Evolutionary conservation across 202 grass and related monocot genomes (phyloP).

Genomic region (Digitaria exilis): DNA sequence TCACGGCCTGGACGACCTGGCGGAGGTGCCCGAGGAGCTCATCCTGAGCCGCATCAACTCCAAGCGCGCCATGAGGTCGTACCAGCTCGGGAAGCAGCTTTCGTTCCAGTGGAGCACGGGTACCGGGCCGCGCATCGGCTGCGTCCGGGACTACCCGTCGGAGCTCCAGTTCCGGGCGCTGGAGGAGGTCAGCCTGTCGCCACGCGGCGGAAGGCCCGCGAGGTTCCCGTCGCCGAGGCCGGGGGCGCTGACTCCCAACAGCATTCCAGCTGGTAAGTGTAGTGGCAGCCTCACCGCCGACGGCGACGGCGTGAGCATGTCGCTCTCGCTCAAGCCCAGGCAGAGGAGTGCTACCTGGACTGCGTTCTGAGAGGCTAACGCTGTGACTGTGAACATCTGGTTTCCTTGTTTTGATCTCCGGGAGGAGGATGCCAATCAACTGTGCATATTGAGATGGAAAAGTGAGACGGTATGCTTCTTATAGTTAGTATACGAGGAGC

Average conservation of each 20-base stretch:
- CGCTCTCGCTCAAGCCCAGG: constrained; percentile 36
- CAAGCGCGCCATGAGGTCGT: constrained; percentile 65
- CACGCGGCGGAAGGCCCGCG: constrained; percentile 19
- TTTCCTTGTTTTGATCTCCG: neutral
- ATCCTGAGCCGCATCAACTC: constrained; percentile 76
- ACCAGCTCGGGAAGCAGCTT: constrained; percentile 79
- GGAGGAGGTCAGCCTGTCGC: constrained; percentile 76
- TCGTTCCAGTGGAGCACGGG: constrained; percentile 76
- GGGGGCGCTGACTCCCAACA: constrained; percentile 26
- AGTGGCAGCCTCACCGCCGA: neutral
- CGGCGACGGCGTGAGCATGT: neutral
- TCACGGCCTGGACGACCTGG: constrained; percentile 21
- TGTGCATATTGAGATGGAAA: neutral
- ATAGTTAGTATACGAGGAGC: neutral
- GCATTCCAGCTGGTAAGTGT: constrained; percentile 13
- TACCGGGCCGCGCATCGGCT: constrained; percentile 73
- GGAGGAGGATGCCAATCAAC: neutral
- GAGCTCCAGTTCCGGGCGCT: constrained; percentile 71
- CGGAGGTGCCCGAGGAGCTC: constrained; percentile 53
- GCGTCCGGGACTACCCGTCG: constrained; percentile 75
- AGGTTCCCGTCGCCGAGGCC: constrained; percentile 42
- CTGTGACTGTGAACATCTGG: too few relatives aligned
- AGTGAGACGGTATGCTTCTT: neutral
- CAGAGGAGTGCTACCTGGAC: constrained; percentile 49
- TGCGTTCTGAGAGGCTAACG: constrained; percentile 17